Base-by-base conservation (phyloP, 2,329 filamentous ascomycete species). In the Endoconidiophora polonica region DNA sequence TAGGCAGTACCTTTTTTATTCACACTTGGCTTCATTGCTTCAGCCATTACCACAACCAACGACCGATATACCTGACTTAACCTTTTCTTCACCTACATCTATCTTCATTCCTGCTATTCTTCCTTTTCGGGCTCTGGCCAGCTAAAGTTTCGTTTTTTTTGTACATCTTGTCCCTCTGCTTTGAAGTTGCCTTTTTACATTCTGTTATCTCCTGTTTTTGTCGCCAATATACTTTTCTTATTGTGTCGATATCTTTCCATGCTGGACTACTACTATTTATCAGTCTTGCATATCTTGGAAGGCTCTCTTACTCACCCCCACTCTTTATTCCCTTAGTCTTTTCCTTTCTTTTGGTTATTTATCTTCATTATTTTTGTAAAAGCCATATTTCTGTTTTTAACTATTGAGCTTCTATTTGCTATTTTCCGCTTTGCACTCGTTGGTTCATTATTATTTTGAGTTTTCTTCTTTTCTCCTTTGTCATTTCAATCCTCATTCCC, bases 281-380 rank as follows among this genome's bases (percentile, higher is more conserved):
- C 39, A 22, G 9, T 29, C 10, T 39, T 49, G 20, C 29, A 20
- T 45, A 22, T 20, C 33, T 36, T 12, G 29, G 3, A 33, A 33
- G 29, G 29, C 12, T 33, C 4, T 9, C 12, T 33, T 12, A 33
- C 12, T 33, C 29, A 33, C n/a, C 5, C 18, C n/a, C 23, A 45
- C 23, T 39, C 18, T 46, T 39, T 33, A 24, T 45, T 16, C n/a
- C 16, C 12, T 1, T 36, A 26, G n/a, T 39, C 16, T 5, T 36
- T 45, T 45, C n/a, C 33, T 50, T 26, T 44, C 20, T 40, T 42
- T 52, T 48, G n/a, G 12, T 44, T 44, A 14, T 24, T 44, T 10
- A 45, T 50, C 20, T 44, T 47, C 44, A 14, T 24, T 18, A 18
- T 18, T 22, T 52, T 40, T 45, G 14, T 46, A 40, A 26, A 26